Evolutionary conservation across 1,284 basidiomycete genomes (phyloP).

Genomic region (Ceratobasidium sp.): DNA sequence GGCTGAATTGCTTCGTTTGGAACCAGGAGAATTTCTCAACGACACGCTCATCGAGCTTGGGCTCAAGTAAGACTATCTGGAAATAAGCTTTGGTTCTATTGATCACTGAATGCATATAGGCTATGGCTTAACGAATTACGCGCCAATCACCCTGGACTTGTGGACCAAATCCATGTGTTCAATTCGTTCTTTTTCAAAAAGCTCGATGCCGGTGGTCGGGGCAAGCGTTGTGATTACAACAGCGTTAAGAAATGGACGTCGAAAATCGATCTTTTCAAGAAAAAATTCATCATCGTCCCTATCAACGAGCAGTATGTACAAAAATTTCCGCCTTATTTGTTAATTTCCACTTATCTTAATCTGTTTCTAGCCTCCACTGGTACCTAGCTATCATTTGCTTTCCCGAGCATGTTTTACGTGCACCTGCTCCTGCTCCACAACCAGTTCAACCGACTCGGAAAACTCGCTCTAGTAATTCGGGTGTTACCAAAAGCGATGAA

Average conservation of each 20-base stretch:
- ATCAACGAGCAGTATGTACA: slow-evolving; percentile 91
- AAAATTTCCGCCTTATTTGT: neutral
- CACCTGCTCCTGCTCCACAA: slow-evolving; percentile 54
- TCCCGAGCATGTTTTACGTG: slow-evolving; percentile 66
- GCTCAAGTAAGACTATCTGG: slow-evolving; percentile 72
- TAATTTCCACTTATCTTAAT: neutral
- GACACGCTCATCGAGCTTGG: slow-evolving; percentile 97
- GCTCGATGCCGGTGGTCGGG: slow-evolving; percentile 57
- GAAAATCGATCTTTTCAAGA: slow-evolving; percentile 87
- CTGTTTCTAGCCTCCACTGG: slow-evolving; percentile 84
- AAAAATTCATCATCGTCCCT: slow-evolving; percentile 93
- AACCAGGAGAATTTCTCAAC: slow-evolving; percentile 88
- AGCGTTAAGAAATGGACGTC: slow-evolving; percentile 96
- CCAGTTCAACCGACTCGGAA: slow-evolving; percentile 53
- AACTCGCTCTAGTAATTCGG: slow-evolving; percentile 30
- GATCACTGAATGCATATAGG: slow-evolving; percentile 59
- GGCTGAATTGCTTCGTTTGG: slow-evolving; percentile 80
- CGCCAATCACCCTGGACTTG: slow-evolving; percentile 68
- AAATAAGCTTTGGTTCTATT: slow-evolving; percentile 31
- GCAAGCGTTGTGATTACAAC: slow-evolving; percentile 64
- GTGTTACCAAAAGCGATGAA: slow-evolving; percentile 22
- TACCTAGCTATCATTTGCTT: slow-evolving; percentile 95
- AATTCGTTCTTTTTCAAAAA: slow-evolving; percentile 99
- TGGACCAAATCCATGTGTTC: slow-evolving; percentile 87
- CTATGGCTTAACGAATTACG: slow-evolving; percentile 74